phyloP scores from a whole-genome alignment of 306 rosid species.

The Vigna radiata region DNA sequence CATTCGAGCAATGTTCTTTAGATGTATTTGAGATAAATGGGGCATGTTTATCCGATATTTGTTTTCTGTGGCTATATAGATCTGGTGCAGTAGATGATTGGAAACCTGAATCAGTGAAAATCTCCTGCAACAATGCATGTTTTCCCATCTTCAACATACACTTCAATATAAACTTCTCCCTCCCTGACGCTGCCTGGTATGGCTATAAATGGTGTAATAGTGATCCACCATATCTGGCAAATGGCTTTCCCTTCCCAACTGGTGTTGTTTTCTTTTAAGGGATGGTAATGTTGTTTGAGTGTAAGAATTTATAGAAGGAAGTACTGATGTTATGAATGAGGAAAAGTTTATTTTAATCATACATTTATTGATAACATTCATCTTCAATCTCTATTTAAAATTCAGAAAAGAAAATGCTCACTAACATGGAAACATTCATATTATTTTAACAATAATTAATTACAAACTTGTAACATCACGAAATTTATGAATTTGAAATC shows the following conservation, averaged over 20 bases:
- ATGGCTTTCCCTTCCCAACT: constrained; percentile 18
- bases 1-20: constrained; percentile 66
- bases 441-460: too few species aligned
- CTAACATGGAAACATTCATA: too few species aligned
- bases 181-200: constrained; percentile 67
- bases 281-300: too few species aligned
- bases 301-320: not conserved
- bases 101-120: constrained; percentile 67
- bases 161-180: constrained; percentile 53
- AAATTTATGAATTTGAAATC: too few species aligned
- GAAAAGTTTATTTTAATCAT: too few species aligned
- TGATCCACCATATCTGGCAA: not conserved
- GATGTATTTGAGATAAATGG: constrained; percentile 68
- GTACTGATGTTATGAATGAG: too few species aligned
- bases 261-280: not conserved
- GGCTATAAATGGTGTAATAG: constrained; percentile 57
- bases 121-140: constrained; percentile 51
- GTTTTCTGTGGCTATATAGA: constrained; percentile 63
- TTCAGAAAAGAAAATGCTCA: too few species aligned
- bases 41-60: constrained; percentile 70
- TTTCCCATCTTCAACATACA: constrained; percentile 56
- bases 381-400: too few species aligned
- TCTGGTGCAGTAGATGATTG: constrained; percentile 65
- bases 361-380: too few species aligned
- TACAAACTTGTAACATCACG: too few species aligned